Conservation (phyloP, 1,284 basidiomycete species). For the Tylopilus orsonianus region DNA sequence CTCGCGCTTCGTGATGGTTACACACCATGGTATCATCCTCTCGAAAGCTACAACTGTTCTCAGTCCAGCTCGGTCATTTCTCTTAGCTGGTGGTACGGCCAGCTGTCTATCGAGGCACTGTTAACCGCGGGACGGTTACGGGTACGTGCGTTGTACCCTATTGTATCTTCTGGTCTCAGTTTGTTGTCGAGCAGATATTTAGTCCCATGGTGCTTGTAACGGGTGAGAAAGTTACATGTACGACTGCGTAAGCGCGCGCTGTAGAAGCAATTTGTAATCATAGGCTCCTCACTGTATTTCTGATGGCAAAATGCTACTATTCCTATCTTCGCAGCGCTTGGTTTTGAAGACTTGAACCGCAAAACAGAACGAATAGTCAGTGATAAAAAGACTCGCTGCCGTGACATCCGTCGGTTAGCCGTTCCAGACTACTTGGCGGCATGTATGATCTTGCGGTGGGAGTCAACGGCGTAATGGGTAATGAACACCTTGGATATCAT, state of each 20-base stretch:
- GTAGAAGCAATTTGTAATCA: not conserved
- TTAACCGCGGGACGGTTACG: slow-evolving; percentile 9
- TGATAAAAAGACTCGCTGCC: too few relatives aligned
- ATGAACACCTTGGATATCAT: too few relatives aligned
- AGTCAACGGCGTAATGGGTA: too few relatives aligned
- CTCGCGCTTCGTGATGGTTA: slow-evolving; percentile 7
- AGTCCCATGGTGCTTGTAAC: slow-evolving; percentile 10
- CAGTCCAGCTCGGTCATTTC: not conserved
- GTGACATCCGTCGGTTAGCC: too few relatives aligned
- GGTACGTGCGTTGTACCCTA: not conserved
- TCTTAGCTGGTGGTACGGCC: slow-evolving; percentile 15
- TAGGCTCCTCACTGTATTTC: not conserved
- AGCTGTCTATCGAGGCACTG: slow-evolving; percentile 12
- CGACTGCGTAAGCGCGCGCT: not conserved
- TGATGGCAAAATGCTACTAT: not conserved
- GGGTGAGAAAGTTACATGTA: slow-evolving; percentile 4
- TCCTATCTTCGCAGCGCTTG: too few relatives aligned
- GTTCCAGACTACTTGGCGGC: too few relatives aligned
- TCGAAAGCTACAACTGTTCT: slow-evolving; percentile 1
- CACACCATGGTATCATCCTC: slow-evolving; percentile 14
- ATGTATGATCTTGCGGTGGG: too few relatives aligned
- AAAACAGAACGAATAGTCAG: too few relatives aligned
- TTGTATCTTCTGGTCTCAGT: not conserved
- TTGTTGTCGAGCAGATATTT: not conserved
- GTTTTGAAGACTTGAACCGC: too few relatives aligned